Evolutionary conservation across 305 asterid genomes (phyloP).

Genomic region (Solanum hybrid): DNA sequence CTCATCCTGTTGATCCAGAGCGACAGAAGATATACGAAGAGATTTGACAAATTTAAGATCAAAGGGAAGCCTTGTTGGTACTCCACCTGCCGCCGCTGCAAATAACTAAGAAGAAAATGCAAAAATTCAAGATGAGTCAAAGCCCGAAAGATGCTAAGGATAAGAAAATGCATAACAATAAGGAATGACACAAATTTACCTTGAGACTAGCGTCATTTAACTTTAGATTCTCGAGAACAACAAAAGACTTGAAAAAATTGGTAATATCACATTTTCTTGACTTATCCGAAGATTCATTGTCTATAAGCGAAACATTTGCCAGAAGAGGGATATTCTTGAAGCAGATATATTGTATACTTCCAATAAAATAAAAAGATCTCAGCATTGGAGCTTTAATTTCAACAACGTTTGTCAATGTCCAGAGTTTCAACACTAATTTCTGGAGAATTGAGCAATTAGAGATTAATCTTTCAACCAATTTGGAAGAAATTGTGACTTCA

Average conservation of each 20-base stretch:
- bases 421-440: background rate
- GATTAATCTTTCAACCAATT: background rate
- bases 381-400: slow-evolving; percentile 6
- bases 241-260: background rate
- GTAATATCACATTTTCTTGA: background rate
- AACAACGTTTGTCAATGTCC: background rate
- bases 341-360: background rate
- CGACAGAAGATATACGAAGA: too few species aligned
- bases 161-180: background rate
- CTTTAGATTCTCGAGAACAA: background rate
- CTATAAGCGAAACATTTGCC: background rate
- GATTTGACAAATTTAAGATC: too few species aligned
- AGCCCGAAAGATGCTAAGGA: too few species aligned
- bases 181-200: background rate
- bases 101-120: too few species aligned
- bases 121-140: too few species aligned
- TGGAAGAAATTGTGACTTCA: background rate
- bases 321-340: background rate
- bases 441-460: background rate
- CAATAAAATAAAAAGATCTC: background rate
- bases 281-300: too few species aligned
- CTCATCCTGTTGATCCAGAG: too few species aligned
- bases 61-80: too few species aligned
- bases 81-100: too few species aligned
- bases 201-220: background rate